Evolutionary conservation across 1,284 basidiomycete genomes (phyloP).

Genomic region (Anthracocystis setariae): DNA sequence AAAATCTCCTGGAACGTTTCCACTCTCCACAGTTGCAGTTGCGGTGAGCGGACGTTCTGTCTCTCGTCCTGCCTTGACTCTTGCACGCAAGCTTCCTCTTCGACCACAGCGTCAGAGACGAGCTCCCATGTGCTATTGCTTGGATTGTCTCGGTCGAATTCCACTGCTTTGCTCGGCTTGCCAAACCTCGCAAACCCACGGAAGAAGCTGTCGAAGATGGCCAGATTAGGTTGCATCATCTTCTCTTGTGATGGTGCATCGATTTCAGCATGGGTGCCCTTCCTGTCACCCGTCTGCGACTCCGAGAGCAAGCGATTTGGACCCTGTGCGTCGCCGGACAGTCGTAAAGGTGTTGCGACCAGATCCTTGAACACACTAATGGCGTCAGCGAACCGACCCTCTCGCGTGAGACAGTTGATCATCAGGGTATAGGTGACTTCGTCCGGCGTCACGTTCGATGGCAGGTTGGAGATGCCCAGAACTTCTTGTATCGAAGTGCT

Average conservation of each 20-base stretch:
- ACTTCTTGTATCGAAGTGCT: conserved; percentile 8
- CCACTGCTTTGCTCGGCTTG: conserved; percentile 5
- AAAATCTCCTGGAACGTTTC: conserved; percentile 43
- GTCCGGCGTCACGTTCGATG: conserved; percentile 21
- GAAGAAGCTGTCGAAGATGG: conserved; percentile 45
- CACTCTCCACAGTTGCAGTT: conserved; percentile 32
- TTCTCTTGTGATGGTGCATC: conserved; percentile 1
- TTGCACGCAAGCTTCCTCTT: background rate
- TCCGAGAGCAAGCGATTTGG: background rate
- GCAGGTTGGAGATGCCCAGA: conserved; percentile 16
- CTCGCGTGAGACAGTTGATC: conserved; percentile 28
- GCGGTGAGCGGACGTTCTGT: conserved; percentile 2
- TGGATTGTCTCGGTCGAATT: conserved; percentile 15
- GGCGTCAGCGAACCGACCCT: conserved; percentile 40
- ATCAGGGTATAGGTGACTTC: conserved; percentile 33
- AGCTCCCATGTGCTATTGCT: conserved; percentile 24
- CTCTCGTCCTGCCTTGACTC: background rate
- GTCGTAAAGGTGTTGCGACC: conserved; percentile 26
- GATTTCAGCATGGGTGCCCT: background rate
- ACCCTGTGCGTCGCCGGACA: background rate
- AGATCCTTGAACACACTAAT: conserved; percentile 41
- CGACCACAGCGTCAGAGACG: background rate
- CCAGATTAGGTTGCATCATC: conserved; percentile 26
- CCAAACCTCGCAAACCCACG: conserved; percentile 32
- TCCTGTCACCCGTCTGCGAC: background rate